A percentile compares a stretch with the other conserved stretches of the same genome.
Conservation (phyloP, 192 early-diverging fungal genomes). For the Haplosporangium gracile region DNA sequence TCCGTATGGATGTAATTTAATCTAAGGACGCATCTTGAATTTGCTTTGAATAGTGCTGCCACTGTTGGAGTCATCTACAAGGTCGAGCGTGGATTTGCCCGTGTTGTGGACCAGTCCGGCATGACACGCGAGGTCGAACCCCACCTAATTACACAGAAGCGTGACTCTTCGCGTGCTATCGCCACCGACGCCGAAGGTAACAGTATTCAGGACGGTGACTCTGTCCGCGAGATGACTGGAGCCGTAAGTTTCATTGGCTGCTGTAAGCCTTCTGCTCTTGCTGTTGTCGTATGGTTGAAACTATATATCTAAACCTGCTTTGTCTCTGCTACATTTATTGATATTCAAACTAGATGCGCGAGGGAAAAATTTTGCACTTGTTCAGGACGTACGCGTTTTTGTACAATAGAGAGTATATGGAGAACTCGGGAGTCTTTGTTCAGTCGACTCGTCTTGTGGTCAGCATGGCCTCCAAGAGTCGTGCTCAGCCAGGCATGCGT, state of each 20-base stretch:
- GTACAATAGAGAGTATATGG: constrained; percentile 76
- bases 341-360: constrained; percentile 49
- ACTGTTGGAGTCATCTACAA: constrained; percentile 88
- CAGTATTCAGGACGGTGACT: constrained; percentile 76
- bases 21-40: background rate
- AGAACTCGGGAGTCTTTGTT: constrained; percentile 85
- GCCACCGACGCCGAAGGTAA: constrained; percentile 66
- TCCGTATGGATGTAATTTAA: background rate
- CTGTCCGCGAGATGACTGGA: constrained; percentile 78
- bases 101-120: constrained; percentile 84
- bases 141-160: constrained; percentile 80
- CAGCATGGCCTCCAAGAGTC: constrained; percentile 63
- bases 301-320: background rate
- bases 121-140: constrained; percentile 72
- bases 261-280: background rate
- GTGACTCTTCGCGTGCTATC: constrained; percentile 68
- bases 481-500: constrained; percentile 54
- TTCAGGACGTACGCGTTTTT: constrained; percentile 87
- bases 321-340: background rate
- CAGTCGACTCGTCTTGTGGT: constrained; percentile 74
- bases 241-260: constrained; percentile 49
- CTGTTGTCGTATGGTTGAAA: background rate
- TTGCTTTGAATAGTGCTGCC: constrained; percentile 59
- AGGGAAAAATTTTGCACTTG: constrained; percentile 86
- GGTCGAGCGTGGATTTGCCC: constrained; percentile 80